Conservation (phyloP, 2,329 filamentous ascomycete genomes). For the Trichoderma asperellum region DNA sequence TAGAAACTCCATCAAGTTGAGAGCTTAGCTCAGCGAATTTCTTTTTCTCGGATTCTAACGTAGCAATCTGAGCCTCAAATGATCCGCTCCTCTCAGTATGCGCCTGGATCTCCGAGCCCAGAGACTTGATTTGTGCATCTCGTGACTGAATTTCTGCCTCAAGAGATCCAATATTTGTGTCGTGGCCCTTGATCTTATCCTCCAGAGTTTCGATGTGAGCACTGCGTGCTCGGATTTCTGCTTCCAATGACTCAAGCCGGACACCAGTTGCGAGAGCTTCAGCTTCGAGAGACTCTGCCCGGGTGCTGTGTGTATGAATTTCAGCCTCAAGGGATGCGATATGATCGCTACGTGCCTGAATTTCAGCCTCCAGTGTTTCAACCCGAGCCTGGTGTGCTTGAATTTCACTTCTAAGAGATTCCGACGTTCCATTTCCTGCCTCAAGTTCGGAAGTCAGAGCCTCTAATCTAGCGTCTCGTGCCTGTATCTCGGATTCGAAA, state of each 20-base stretch:
- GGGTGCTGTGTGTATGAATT: slow-evolving; percentile 50
- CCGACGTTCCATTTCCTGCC: slow-evolving; percentile 32
- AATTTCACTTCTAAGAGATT: slow-evolving; percentile 33
- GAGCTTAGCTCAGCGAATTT: slow-evolving; percentile 41
- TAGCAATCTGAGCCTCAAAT: slow-evolving; percentile 41
- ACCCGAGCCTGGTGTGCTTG: slow-evolving; percentile 34
- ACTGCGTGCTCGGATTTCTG: slow-evolving; percentile 41
- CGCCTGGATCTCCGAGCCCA: slow-evolving; percentile 45
- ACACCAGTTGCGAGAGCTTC: slow-evolving; percentile 34
- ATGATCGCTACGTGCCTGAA: slow-evolving; percentile 45
- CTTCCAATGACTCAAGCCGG: slow-evolving; percentile 32
- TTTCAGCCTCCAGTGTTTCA: slow-evolving; percentile 31
- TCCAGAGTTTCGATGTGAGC: slow-evolving; percentile 44
- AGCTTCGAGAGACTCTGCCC: slow-evolving; percentile 50
- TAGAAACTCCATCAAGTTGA: slow-evolving; percentile 39
- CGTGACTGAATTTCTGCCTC: slow-evolving; percentile 46
- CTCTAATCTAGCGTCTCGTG: slow-evolving; percentile 50
- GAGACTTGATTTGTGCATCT: slow-evolving; percentile 45
- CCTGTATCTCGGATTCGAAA: slow-evolving; percentile 44
- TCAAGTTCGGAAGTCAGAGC: slow-evolving; percentile 46
- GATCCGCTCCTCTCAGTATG: slow-evolving; percentile 46
- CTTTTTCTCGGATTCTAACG: slow-evolving; percentile 16
- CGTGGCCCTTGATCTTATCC: slow-evolving; percentile 49
- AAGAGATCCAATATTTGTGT: slow-evolving; percentile 48
- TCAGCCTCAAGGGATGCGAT: slow-evolving; percentile 44